A percentile compares a stretch with the other conserved stretches of the same genome.
phyloP scores from a whole-genome alignment of 495 filamentous ascomycete species.

The Aspergillus cristatus region DNA sequence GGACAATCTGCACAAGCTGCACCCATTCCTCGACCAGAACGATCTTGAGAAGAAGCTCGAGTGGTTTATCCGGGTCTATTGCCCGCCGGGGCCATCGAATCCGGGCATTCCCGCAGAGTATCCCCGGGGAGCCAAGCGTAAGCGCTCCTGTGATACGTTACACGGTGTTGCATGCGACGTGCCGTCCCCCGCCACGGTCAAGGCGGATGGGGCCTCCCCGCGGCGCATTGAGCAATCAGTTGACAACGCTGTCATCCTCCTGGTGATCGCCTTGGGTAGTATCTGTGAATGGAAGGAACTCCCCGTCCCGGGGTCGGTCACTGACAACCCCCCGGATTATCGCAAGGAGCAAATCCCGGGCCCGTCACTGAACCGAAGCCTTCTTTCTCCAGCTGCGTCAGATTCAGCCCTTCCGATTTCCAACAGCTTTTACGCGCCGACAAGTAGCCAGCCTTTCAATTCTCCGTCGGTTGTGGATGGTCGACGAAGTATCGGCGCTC shows the following conservation, averaged over 20 bases:
- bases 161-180: conserved; percentile 17
- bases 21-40: conserved; percentile 67
- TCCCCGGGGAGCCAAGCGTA: conserved; percentile 31
- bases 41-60: conserved; percentile 40
- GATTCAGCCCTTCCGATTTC: conserved; percentile 14
- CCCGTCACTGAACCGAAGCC: conserved; percentile 8
- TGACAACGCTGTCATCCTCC: conserved; percentile 67
- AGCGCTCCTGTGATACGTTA: conserved; percentile 28
- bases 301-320: conserved; percentile 47
- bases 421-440: conserved; percentile 14
- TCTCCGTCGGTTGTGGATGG: conserved; percentile 12
- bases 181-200: conserved; percentile 7
- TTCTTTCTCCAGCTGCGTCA: conserved; percentile 20
- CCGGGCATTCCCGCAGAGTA: conserved; percentile 12
- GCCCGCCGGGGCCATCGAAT: conserved; percentile 14
- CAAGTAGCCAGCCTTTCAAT: conserved; percentile 12
- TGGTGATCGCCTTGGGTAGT: conserved; percentile 79
- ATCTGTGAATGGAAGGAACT: conserved; percentile 59
- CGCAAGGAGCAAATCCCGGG: conserved; percentile 20
- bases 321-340: conserved; percentile 18
- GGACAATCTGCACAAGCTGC: conserved; percentile 74
- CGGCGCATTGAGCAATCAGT: conserved; percentile 26
- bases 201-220: not conserved
- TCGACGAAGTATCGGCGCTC: conserved; percentile 7
- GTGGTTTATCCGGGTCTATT: conserved; percentile 40